Evolutionary conservation across 805 yeast genomes (phyloP).

Genomic region (Maudiozyma bulderi): DNA sequence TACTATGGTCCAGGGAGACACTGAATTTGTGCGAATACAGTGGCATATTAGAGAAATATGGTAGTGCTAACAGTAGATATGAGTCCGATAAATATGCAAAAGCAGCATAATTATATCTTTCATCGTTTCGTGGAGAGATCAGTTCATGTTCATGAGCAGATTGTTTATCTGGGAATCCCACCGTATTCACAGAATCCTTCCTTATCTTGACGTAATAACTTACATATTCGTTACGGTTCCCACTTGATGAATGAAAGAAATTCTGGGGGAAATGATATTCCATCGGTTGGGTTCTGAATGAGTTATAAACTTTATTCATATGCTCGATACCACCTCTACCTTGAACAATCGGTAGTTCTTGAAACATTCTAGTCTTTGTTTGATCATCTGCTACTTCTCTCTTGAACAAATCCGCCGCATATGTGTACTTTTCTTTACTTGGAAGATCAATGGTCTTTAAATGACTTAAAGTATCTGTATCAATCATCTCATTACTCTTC

Average conservation of each 20-base stretch:
- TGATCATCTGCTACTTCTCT: slow-evolving; percentile 10
- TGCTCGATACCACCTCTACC: slow-evolving; percentile 1
- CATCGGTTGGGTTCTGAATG: slow-evolving; percentile 27
- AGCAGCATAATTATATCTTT: slow-evolving; percentile 42
- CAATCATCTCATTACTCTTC: not conserved
- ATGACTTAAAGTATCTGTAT: slow-evolving; percentile 5
- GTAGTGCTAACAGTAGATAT: slow-evolving; percentile 42
- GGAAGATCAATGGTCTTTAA: slow-evolving; percentile 14
- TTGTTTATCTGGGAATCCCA: not conserved
- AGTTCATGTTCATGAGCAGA: not conserved
- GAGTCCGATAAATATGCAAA: slow-evolving; percentile 53
- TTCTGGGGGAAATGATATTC: slow-evolving; percentile 30
- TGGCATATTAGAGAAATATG: slow-evolving; percentile 40
- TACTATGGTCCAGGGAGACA: slow-evolving; percentile 56
- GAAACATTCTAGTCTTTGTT: not conserved
- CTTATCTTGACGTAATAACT: slow-evolving; percentile 23
- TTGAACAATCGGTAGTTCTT: not conserved
- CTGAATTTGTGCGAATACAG: slow-evolving; percentile 40
- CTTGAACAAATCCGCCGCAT: slow-evolving; percentile 14
- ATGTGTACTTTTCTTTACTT: slow-evolving; percentile 16
- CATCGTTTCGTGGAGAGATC: slow-evolving; percentile 17
- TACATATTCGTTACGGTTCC: slow-evolving; percentile 9
- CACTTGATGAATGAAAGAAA: slow-evolving; percentile 20
- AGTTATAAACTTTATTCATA: slow-evolving; percentile 19
- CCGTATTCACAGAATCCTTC: not conserved